Evolutionary conservation across 331 rosid species (phyloP).

Genomic region (Prunus yedoensis): DNA sequence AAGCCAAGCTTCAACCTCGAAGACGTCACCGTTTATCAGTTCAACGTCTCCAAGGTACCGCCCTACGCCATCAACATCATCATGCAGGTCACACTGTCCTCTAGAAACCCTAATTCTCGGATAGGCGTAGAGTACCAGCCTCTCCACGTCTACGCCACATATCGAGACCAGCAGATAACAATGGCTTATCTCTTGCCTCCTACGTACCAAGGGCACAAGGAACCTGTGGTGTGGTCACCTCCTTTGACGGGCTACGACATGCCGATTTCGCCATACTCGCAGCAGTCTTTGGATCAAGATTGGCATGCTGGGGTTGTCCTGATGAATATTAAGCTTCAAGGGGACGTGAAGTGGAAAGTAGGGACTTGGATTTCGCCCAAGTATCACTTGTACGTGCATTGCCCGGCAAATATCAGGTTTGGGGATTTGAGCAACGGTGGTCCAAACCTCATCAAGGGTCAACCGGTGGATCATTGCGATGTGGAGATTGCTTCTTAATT

Average conservation of each 20-base stretch:
- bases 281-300: conserved; percentile 43
- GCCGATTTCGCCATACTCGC: conserved; percentile 48
- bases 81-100: conserved; percentile 54
- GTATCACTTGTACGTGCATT: too few species aligned
- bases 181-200: conserved; percentile 42
- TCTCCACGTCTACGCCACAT: conserved; percentile 44
- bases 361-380: too few species aligned
- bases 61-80: conserved; percentile 48
- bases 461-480: conserved; percentile 44
- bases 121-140: conserved; percentile 57
- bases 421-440: too few species aligned
- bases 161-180: conserved; percentile 66
- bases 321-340: conserved; percentile 47
- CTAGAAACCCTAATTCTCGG: conserved; percentile 58
- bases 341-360: conserved; percentile 60
- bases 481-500: conserved; percentile 38
- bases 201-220: conserved; percentile 65
- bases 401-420: too few species aligned
- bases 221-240: conserved; percentile 65
- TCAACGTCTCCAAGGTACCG: conserved; percentile 45
- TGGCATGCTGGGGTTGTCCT: conserved; percentile 41
- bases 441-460: conserved; percentile 36
- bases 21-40: conserved; percentile 64
- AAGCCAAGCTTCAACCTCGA: conserved; percentile 62
- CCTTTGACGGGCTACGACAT: conserved; percentile 38